Base-by-base conservation (phyloP, 2,329 filamentous ascomycete genomes). In the Aspergillus sp. region DNA sequence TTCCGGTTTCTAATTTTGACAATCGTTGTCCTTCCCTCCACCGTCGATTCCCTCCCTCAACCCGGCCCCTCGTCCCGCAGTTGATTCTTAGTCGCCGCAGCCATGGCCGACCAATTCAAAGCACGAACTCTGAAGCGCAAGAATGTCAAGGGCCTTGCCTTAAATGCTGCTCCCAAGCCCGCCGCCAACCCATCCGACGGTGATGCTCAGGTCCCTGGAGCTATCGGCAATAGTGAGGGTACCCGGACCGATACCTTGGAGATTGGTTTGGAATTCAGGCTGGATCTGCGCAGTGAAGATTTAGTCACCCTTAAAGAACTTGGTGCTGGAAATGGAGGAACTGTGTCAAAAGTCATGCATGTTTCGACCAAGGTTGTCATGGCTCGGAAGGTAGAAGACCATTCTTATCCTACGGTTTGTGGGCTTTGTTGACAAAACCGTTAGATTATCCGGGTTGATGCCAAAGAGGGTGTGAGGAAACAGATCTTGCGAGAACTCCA, bases 261-360 rank as follows among this genome's bases (percentile, higher is more conserved):
- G 78, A 98, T 99, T 70, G 95, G 95, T 19, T 91, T 98, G 62
- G 95, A 99, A 78, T 98, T 98, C 81, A 93, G 93, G 72, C 80
- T 98, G 49, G 92, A 99, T 72, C 80, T 98, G 68, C 87, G 89
- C 68, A 93, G 91, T 54, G 93, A 98, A 69, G 95, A 99, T 74
- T 79, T 99, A 51, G 88, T 97, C 66, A 88, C 96, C 37, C 79
- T 99, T 67, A 96, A 96, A 79, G 95, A 99, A 76, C 83, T 99
- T 34, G 95, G 95, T 48, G 91, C 91, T 51, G 95, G 95, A 61
- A 99, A 99, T 80, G 95, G 95, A 70, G 95, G 95, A 57, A 98
- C 95, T 19, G 95, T 99, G 69, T 98, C 93, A 81, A 99, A 99
- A 78, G 95, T 99, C 70, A 90, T 89, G 80, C 93, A 99, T 80